Evolutionary conservation across 2,329 filamentous ascomycete genomes (phyloP).

Genomic region (Zymoseptoria tritici): DNA sequence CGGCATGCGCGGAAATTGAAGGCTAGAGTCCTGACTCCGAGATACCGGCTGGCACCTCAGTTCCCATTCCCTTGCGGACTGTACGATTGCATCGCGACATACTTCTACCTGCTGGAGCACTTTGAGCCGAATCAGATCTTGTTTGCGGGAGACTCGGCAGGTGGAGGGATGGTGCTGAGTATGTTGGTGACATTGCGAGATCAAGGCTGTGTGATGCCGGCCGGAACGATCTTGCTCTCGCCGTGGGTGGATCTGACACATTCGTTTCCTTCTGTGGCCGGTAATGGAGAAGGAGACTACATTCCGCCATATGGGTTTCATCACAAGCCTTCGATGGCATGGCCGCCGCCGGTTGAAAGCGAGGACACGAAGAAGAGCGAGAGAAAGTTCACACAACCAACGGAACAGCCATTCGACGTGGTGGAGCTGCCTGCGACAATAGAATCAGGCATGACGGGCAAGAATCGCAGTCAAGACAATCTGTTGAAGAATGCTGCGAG

Average conservation of each 20-base stretch:
- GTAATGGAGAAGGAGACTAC: slow-evolving; percentile 69
- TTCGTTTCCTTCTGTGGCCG: slow-evolving; percentile 83
- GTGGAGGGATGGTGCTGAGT: slow-evolving; percentile 78
- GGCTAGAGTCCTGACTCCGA: slow-evolving; percentile 75
- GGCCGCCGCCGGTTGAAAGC: slow-evolving; percentile 82
- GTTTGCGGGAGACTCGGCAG: slow-evolving; percentile 85
- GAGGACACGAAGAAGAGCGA: slow-evolving; percentile 39
- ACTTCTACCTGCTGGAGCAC: slow-evolving; percentile 69
- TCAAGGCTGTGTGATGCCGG: slow-evolving; percentile 73
- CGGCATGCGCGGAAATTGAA: slow-evolving; percentile 90
- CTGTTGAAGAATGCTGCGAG: slow-evolving; percentile 7
- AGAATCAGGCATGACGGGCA: slow-evolving; percentile 5
- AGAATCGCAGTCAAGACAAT: slow-evolving; percentile 11
- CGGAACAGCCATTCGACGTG: slow-evolving; percentile 19
- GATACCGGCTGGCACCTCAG: slow-evolving; percentile 83
- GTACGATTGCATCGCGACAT: slow-evolving; percentile 81
- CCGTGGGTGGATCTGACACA: slow-evolving; percentile 96
- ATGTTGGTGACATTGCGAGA: slow-evolving; percentile 77
- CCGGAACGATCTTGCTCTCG: slow-evolving; percentile 82
- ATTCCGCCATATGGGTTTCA: slow-evolving; percentile 83
- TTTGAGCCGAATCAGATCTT: slow-evolving; percentile 78
- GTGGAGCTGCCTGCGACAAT: slow-evolving; percentile 23
- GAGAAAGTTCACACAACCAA: slow-evolving; percentile 16
- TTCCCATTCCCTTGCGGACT: slow-evolving; percentile 93
- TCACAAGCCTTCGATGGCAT: slow-evolving; percentile 80